These are phyloP conservation scores for Geotrichum restrictum DNA, from an alignment of 1,139 yeast genomes.

Conservation along the genomic window DNA sequence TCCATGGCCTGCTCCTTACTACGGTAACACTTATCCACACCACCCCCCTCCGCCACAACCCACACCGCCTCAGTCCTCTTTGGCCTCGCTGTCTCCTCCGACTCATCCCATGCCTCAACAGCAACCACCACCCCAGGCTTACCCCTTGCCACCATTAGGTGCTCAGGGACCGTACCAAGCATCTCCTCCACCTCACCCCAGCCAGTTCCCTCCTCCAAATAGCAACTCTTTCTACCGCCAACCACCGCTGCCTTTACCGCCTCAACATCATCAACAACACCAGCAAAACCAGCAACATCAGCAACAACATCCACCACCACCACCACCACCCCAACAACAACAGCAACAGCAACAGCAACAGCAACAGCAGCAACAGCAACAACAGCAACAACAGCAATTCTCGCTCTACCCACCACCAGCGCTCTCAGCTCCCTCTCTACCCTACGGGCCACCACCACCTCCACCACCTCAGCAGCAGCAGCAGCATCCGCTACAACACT, in stretches of 20 bases:
- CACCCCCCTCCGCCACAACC: slow-evolving; percentile 2
- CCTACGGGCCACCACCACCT: slow-evolving; percentile 8
- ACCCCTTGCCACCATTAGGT: slow-evolving; percentile 1
- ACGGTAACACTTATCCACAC: neutral
- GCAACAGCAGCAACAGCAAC: neutral
- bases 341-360: slow-evolving; percentile 4
- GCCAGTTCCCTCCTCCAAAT: neutral
- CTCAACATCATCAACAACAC: slow-evolving; percentile 1
- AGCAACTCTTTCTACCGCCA: neutral
- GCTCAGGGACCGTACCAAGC: slow-evolving; percentile 1
- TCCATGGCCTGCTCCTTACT: slow-evolving; percentile 8
- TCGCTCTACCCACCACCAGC: slow-evolving; percentile 6
- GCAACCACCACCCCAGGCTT: slow-evolving; percentile 3
- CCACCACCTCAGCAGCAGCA: slow-evolving; percentile 2
- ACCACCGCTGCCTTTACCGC: neutral
- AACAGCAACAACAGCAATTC: slow-evolving; percentile 1
- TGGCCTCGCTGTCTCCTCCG: slow-evolving; percentile 11
- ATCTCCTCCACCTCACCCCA: slow-evolving; percentile 9
- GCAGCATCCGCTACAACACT: slow-evolving; percentile 9
- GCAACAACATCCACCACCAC: slow-evolving; percentile 8
- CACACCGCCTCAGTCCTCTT: slow-evolving; percentile 10
- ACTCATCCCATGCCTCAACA: slow-evolving; percentile 10
- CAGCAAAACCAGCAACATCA: neutral
- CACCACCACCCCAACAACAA: slow-evolving; percentile 1
- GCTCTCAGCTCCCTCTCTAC: neutral